These are phyloP conservation scores for Protomyces pachydermus DNA, from an alignment of 1,139 yeast species.

Conservation along the genomic window DNA sequence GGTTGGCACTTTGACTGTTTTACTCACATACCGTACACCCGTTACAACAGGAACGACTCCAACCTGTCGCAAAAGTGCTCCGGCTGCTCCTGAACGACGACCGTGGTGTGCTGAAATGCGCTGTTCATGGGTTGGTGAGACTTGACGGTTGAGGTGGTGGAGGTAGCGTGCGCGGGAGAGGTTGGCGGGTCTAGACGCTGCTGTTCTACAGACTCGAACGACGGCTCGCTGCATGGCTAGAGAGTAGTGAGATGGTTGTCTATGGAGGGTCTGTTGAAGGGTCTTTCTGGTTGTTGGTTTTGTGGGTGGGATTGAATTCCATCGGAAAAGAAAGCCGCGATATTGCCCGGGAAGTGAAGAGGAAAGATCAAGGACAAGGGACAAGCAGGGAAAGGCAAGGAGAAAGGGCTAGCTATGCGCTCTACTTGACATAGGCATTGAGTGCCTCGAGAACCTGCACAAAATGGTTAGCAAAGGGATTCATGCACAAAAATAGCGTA, in stretches of 20 bases:
- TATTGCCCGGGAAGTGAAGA: neutral
- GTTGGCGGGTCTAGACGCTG: neutral
- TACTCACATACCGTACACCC: conserved; percentile 11
- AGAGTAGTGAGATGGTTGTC: neutral
- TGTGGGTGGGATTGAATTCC: neutral
- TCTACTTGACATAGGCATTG: conserved; percentile 24
- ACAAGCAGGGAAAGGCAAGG: neutral
- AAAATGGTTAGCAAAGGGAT: neutral
- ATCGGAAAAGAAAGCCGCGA: neutral
- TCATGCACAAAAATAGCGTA: neutral
- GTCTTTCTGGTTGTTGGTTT: neutral
- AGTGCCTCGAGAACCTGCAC: conserved; percentile 20
- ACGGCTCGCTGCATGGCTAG: neutral
- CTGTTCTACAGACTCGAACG: neutral
- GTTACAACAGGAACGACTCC: neutral
- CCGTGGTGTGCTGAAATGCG: neutral
- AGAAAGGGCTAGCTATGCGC: neutral
- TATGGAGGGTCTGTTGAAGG: neutral
- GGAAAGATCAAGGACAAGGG: neutral
- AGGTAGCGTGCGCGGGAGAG: neutral
- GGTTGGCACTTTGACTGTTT: conserved; percentile 74
- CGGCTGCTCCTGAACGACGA: neutral
- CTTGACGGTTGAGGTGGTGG: too few species aligned
- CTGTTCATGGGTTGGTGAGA: too few species aligned
- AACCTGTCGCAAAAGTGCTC: neutral